Percentiles rank a stretch among this genome's conserved stretches.
Evolutionary conservation across 2,329 filamentous ascomycete species (phyloP).

Genomic region (Scolecobasidium constrictum): DNA sequence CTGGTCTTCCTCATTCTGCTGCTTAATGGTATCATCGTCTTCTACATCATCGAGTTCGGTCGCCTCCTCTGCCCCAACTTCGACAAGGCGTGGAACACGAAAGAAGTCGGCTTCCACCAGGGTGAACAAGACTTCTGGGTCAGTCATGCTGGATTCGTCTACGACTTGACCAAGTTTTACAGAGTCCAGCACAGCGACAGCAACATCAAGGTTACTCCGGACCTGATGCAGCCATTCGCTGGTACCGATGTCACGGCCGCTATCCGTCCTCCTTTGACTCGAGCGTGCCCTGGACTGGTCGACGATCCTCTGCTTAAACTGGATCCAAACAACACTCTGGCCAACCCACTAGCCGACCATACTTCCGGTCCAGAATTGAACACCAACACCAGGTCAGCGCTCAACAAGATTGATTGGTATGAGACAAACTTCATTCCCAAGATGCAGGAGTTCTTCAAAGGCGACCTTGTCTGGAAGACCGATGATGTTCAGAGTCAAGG

Average conservation of each 20-base stretch:
- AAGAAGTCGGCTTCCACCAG: conserved; percentile 59
- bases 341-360: conserved; percentile 48
- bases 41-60: conserved; percentile 86
- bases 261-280: conserved; percentile 66
- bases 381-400: conserved; percentile 42
- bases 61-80: conserved; percentile 79
- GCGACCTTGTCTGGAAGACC: conserved; percentile 64
- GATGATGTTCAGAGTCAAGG: conserved; percentile 54
- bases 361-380: conserved; percentile 53
- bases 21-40: conserved; percentile 71
- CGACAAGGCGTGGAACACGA: conserved; percentile 73
- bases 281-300: conserved; percentile 66
- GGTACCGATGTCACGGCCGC: conserved; percentile 75
- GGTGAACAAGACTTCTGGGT: conserved; percentile 76
- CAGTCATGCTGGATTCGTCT: conserved; percentile 76
- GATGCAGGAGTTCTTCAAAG: conserved; percentile 81
- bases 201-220: conserved; percentile 44
- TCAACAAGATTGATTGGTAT: conserved; percentile 69
- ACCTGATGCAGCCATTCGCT: conserved; percentile 65
- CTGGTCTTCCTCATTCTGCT: conserved; percentile 71
- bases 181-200: conserved; percentile 72
- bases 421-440: conserved; percentile 57
- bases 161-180: conserved; percentile 87
- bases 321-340: conserved; percentile 52
- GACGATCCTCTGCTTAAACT: conserved; percentile 45